These are phyloP conservation scores for Malus fusca DNA, from an alignment of 306 rosid species.

Conservation along the genomic window DNA sequence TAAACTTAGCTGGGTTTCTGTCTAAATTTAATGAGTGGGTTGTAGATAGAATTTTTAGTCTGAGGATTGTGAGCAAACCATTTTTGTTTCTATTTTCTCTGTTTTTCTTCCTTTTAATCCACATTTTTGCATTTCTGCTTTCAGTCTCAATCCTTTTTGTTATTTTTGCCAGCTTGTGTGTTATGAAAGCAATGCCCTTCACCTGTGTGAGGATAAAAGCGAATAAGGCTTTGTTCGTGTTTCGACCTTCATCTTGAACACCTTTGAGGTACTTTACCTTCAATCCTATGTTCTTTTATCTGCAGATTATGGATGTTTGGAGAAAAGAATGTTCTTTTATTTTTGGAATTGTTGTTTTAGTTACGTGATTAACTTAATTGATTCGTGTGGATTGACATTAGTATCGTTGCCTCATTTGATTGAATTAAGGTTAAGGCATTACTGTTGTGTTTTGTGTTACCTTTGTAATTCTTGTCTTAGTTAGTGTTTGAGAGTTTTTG, in stretches of 20 bases:
- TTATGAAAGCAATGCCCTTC: neutral
- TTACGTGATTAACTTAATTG: neutral
- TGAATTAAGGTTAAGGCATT: neutral
- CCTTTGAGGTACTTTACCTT: constrained; percentile 3
- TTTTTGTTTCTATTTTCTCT: constrained; percentile 42
- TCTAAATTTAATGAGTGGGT: constrained; percentile 31
- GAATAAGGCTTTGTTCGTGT: neutral
- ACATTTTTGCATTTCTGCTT: neutral
- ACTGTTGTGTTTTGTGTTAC: neutral
- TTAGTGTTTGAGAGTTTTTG: neutral
- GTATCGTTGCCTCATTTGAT: neutral
- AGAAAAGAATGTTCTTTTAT: neutral
- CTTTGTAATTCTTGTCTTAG: neutral
- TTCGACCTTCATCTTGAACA: constrained; percentile 1
- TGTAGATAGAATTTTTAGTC: constrained; percentile 21
- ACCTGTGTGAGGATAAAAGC: neutral
- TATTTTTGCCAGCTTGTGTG: neutral
- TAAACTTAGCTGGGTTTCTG: constrained; percentile 24
- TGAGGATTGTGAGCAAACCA: constrained; percentile 40
- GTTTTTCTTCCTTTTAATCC: neutral
- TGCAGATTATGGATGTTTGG: neutral
- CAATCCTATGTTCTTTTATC: neutral
- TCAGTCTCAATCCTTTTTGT: neutral
- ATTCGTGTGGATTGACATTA: neutral
- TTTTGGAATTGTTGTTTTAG: neutral